Percentiles rank a stretch among this genome's conserved stretches.
Conservation (phyloP, 805 yeast species). For the Torulaspora delbrueckii region DNA sequence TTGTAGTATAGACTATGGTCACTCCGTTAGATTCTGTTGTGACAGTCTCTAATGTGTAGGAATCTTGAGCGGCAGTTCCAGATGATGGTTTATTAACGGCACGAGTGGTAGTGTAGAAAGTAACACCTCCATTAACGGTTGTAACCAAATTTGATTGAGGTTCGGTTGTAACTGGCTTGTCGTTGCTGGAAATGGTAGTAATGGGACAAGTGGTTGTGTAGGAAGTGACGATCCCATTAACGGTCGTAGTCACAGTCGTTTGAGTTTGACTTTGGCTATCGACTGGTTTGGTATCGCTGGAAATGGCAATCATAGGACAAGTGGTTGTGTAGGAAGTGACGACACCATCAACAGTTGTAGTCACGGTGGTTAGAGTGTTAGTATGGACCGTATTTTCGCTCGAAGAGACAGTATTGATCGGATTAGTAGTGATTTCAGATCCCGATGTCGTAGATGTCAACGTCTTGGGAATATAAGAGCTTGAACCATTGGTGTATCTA, state of each 20-base stretch:
- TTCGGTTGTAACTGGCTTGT: not conserved
- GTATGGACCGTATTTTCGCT: not conserved
- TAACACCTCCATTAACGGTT: constrained; percentile 1
- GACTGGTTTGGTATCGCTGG: not conserved
- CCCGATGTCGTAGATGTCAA: not conserved
- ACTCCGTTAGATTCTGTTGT: constrained; percentile 9
- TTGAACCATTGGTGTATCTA: not conserved
- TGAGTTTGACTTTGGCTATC: not conserved
- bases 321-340: constrained; percentile 8
- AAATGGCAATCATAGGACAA: not conserved
- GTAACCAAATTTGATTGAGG: not conserved
- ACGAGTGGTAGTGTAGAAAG: constrained; percentile 4
- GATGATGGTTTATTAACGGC: not conserved
- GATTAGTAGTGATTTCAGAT: not conserved
- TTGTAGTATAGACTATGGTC: constrained; percentile 4
- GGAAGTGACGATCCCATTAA: constrained; percentile 1
- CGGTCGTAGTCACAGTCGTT: not conserved
- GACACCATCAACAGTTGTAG: not conserved
- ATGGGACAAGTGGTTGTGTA: constrained; percentile 6
- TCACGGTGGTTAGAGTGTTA: not conserved
- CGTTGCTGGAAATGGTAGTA: not conserved
- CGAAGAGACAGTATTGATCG: not conserved
- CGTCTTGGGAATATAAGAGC: not conserved
- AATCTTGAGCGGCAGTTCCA: not conserved
- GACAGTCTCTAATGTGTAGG: constrained; percentile 7